These are phyloP conservation scores for Pythium myriotylum DNA, from an alignment of 352 stramenopile genomes.

Conservation along the genomic window DNA sequence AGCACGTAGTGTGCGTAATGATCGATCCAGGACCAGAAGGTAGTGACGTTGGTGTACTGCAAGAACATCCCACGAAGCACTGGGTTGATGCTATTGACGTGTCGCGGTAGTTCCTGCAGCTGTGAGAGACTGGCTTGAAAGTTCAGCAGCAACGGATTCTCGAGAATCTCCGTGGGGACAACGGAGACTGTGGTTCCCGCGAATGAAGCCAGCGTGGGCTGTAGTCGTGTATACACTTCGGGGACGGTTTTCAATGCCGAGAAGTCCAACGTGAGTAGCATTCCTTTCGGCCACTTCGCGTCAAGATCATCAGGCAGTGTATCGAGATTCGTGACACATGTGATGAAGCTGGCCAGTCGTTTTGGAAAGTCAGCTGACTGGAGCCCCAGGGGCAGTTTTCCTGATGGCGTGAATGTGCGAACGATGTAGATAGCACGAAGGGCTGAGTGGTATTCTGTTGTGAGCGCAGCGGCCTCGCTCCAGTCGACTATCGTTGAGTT, in stretches of 20 bases:
- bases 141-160: constrained; percentile 4
- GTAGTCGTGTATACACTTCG: background rate
- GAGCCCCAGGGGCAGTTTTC: constrained; percentile 7
- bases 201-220: constrained; percentile 8
- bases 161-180: constrained; percentile 1
- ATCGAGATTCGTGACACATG: constrained; percentile 10
- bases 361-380: constrained; percentile 9
- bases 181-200: background rate
- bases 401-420: background rate
- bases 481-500: constrained; percentile 21
- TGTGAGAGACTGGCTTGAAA: background rate
- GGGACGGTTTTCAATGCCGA: constrained; percentile 18
- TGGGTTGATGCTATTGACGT: background rate
- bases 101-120: constrained; percentile 1
- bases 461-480: background rate
- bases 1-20: background rate
- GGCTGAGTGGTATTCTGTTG: background rate
- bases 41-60: constrained; percentile 18
- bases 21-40: constrained; percentile 12
- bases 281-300: background rate
- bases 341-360: constrained; percentile 6
- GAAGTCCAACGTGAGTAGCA: constrained; percentile 19
- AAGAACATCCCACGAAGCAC: background rate
- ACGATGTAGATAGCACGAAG: constrained; percentile 3
- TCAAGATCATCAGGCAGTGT: constrained; percentile 7